These are phyloP conservation scores for Penicillium waksmanii DNA, from an alignment of 495 filamentous ascomycete genomes.

Conservation along the genomic window DNA sequence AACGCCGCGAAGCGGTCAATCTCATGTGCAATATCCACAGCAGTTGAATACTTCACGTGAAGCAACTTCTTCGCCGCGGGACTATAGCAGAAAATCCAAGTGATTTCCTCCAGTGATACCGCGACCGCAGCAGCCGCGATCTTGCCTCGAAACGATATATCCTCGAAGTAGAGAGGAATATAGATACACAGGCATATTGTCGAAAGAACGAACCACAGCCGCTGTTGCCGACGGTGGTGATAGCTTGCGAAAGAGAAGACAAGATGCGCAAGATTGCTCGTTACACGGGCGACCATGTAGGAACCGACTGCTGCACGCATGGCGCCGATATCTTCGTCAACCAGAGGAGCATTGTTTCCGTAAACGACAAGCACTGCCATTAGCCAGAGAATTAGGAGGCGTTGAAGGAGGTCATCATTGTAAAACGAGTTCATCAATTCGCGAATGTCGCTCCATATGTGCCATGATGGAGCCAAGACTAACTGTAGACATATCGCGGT, in stretches of 20 bases:
- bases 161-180: constrained; percentile 43
- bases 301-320: constrained; percentile 45
- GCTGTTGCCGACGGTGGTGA: constrained; percentile 42
- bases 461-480: constrained; percentile 49
- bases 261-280: constrained; percentile 32
- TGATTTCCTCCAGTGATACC: constrained; percentile 34
- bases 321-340: constrained; percentile 44
- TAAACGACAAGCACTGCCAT: constrained; percentile 51
- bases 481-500: constrained; percentile 27
- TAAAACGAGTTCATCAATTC: constrained; percentile 55
- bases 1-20: constrained; percentile 53
- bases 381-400: constrained; percentile 50
- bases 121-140: constrained; percentile 44
- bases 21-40: constrained; percentile 50
- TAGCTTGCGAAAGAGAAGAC: constrained; percentile 43
- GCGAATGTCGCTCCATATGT: constrained; percentile 51
- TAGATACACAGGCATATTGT: constrained; percentile 37
- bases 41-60: constrained; percentile 39
- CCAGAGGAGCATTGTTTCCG: constrained; percentile 50
- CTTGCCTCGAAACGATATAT: constrained; percentile 39
- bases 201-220: constrained; percentile 37
- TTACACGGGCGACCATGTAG: constrained; percentile 40
- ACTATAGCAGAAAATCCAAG: constrained; percentile 40
- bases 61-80: constrained; percentile 40
- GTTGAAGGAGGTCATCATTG: constrained; percentile 52